A percentile compares a stretch with the other conserved stretches of the same genome.
These are phyloP conservation scores for Poterioochromonas sp. DNA, from an alignment of 352 stramenopile species.

Conservation along the genomic window DNA sequence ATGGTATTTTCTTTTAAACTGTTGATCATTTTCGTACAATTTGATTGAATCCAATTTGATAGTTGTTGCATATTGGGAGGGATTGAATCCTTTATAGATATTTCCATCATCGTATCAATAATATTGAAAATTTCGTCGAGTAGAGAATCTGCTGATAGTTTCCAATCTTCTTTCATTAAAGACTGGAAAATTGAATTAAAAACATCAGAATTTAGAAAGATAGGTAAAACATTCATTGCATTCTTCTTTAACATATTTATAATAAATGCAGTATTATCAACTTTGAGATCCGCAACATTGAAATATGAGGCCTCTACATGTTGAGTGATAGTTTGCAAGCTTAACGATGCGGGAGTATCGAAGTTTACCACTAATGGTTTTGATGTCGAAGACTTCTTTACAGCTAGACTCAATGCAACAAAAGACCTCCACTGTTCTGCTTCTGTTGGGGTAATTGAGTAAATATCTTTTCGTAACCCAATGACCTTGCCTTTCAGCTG, in stretches of 20 bases:
- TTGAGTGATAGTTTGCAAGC: too few species aligned
- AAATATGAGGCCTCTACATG: too few species aligned
- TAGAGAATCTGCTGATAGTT: not conserved
- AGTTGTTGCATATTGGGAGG: not conserved
- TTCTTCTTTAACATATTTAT: not conserved
- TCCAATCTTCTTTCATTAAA: not conserved
- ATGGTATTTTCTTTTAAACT: not conserved
- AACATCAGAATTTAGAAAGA: not conserved
- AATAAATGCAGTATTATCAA: not conserved
- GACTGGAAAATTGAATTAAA: not conserved
- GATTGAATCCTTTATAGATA: not conserved
- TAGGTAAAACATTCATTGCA: not conserved
- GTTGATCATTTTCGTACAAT: not conserved
- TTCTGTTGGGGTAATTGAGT: too few species aligned
- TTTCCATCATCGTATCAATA: not conserved
- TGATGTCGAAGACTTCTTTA: too few species aligned
- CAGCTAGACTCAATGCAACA: too few species aligned
- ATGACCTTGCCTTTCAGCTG: too few species aligned
- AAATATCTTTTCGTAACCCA: too few species aligned
- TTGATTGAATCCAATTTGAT: not conserved
- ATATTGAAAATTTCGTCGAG: not conserved
- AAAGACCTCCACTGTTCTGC: too few species aligned
- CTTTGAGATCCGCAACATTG: not conserved
- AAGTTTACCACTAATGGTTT: too few species aligned
- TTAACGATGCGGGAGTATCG: too few species aligned